Conservation (phyloP, 352 stramenopile species). For the Pythium insidiosum region DNA sequence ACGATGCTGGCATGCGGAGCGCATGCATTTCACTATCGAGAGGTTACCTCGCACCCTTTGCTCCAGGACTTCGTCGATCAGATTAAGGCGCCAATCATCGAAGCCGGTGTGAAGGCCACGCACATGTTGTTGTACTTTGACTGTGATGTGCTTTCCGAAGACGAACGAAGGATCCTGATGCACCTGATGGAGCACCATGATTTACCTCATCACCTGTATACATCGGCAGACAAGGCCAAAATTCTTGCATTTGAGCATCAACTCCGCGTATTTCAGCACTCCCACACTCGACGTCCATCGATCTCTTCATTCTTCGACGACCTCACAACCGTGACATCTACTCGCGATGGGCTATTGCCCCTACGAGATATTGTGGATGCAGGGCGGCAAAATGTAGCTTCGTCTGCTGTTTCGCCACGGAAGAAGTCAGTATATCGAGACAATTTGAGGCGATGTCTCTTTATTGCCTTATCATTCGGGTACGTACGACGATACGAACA, state of each 20-base stretch:
- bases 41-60: conserved; percentile 23
- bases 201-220: conserved; percentile 33
- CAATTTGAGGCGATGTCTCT: conserved; percentile 44
- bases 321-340: conserved; percentile 6
- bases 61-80: conserved; percentile 28
- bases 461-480: conserved; percentile 45
- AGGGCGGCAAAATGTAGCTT: neutral
- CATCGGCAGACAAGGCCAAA: conserved; percentile 35
- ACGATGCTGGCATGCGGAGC: conserved; percentile 42
- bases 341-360: conserved; percentile 4
- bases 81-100: conserved; percentile 38
- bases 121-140: conserved; percentile 49
- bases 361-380: neutral
- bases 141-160: conserved; percentile 31
- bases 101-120: conserved; percentile 33
- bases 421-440: conserved; percentile 32
- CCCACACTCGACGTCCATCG: conserved; percentile 7
- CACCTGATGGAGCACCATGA: conserved; percentile 36
- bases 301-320: conserved; percentile 15
- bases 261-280: conserved; percentile 10
- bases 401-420: neutral
- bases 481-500: no score
- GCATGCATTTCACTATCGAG: conserved; percentile 45
- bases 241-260: conserved; percentile 39
- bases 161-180: conserved; percentile 27